Evolutionary conservation across 139 green algal genomes (phyloP).

Genomic region (Volvox africanus): DNA sequence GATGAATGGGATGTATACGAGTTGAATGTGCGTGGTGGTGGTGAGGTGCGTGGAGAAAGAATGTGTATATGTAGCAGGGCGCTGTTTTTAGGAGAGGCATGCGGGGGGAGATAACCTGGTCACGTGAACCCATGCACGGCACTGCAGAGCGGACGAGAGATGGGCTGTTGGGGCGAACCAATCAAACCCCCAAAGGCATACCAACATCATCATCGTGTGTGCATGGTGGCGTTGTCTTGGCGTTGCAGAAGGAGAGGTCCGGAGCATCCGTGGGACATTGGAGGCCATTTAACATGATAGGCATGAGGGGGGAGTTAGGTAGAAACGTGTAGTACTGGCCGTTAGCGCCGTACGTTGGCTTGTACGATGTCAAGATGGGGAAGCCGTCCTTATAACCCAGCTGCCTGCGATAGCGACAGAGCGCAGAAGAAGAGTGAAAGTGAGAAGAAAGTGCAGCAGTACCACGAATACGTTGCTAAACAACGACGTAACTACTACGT

Average conservation of each 20-base stretch:
- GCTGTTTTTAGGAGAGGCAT: no score
- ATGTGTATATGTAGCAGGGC: no score
- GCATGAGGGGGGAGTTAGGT: background rate
- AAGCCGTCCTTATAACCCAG: slow-evolving; percentile 10
- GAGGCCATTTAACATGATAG: background rate
- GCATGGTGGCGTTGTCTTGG: background rate
- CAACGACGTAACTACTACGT: background rate
- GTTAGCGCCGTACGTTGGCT: background rate
- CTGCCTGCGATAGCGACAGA: background rate
- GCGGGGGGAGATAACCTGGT: no score
- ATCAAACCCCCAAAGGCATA: background rate
- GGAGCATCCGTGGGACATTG: background rate
- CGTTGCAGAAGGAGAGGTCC: background rate
- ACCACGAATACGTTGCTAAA: background rate
- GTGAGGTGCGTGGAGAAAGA: no score
- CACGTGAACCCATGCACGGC: no score
- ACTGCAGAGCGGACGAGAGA: no score
- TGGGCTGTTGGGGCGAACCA: background rate
- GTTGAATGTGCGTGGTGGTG: no score
- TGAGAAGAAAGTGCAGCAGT: background rate
- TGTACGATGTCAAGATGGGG: background rate
- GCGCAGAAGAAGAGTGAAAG: background rate
- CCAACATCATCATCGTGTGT: background rate
- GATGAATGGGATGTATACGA: no score
- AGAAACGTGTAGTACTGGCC: slow-evolving; percentile 16